phyloP scores from a whole-genome alignment of 805 yeast species.

The Hanseniaspora valbyensis region DNA sequence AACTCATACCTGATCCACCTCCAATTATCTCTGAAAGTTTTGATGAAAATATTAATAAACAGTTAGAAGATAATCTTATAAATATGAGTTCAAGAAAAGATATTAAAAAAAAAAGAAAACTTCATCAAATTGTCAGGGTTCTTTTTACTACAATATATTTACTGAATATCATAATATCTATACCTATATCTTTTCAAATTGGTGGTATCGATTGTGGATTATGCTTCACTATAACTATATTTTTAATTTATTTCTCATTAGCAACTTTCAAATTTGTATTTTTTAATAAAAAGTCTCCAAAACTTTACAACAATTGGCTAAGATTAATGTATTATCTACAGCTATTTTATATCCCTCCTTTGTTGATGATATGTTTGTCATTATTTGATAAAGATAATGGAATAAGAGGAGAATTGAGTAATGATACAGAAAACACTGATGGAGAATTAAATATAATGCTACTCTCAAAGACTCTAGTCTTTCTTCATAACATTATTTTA shows the following conservation, averaged over 20 bases:
- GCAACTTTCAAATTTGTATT: slow-evolving; percentile 58
- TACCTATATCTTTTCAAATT: slow-evolving; percentile 86
- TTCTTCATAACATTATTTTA: slow-evolving; percentile 11
- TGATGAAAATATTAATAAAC: background rate
- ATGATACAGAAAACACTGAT: background rate
- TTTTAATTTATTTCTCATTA: slow-evolving; percentile 55
- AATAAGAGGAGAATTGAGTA: slow-evolving; percentile 1
- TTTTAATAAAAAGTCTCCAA: slow-evolving; percentile 21
- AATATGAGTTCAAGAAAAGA: background rate
- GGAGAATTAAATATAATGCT: slow-evolving; percentile 2
- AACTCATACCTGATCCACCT: background rate
- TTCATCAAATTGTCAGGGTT: slow-evolving; percentile 24
- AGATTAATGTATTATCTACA: slow-evolving; percentile 61
- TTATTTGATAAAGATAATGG: background rate
- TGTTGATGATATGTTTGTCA: slow-evolving; percentile 53
- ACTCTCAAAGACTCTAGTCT: slow-evolving; percentile 8
- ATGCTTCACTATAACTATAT: slow-evolving; percentile 65
- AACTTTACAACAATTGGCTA: slow-evolving; percentile 24
- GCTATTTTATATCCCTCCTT: slow-evolving; percentile 69
- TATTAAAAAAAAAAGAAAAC: slow-evolving; percentile 12
- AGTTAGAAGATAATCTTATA: background rate
- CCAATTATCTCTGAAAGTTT: background rate
- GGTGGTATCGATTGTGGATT: slow-evolving; percentile 89
- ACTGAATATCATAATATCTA: slow-evolving; percentile 59
- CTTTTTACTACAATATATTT: slow-evolving; percentile 51